Percentiles rank a stretch among this genome's conserved stretches.
phyloP scores from a whole-genome alignment of 371 early-diverging fungal species.

The Thermomucor indicae-seudaticae region DNA sequence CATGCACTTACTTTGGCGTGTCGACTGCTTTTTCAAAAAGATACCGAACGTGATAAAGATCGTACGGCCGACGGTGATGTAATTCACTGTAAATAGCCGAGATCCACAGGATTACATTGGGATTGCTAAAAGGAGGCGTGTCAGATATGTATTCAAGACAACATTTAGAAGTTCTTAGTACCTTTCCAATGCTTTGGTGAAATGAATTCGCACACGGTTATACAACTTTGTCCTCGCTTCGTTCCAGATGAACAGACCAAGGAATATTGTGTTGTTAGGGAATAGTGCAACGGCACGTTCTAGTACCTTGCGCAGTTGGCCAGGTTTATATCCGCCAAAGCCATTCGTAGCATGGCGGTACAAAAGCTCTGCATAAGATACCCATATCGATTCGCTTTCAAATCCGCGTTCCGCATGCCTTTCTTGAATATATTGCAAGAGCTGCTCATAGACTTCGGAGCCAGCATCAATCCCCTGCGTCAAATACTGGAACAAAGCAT shows the following conservation, averaged over 20 bases:
- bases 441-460: conserved; percentile 42
- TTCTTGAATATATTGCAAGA: conserved; percentile 33
- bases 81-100: conserved; percentile 62
- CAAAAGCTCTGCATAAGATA: conserved; percentile 38
- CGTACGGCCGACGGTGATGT: conserved; percentile 54
- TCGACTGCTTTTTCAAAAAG: conserved; percentile 59
- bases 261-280: conserved; percentile 58
- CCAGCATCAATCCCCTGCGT: conserved; percentile 44
- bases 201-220: conserved; percentile 54
- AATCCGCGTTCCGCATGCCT: conserved; percentile 39
- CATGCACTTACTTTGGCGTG: conserved; percentile 31
- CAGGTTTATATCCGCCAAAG: conserved; percentile 42
- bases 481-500: conserved; percentile 56
- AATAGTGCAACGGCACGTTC: conserved; percentile 44
- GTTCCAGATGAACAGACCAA: conserved; percentile 59
- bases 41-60: conserved; percentile 51
- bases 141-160: not conserved
- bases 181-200: conserved; percentile 29
- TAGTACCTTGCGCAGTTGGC: conserved; percentile 43
- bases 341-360: conserved; percentile 36
- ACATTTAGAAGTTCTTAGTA: not conserved
- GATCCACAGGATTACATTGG: conserved; percentile 55
- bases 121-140: too few relatives aligned
- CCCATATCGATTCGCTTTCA: conserved; percentile 37
- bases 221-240: conserved; percentile 64